Percentiles rank a stretch among this genome's conserved stretches.
These are phyloP conservation scores for Hypocrella siamensis DNA, from an alignment of 2,329 filamentous ascomycete species.

Conservation along the genomic window DNA sequence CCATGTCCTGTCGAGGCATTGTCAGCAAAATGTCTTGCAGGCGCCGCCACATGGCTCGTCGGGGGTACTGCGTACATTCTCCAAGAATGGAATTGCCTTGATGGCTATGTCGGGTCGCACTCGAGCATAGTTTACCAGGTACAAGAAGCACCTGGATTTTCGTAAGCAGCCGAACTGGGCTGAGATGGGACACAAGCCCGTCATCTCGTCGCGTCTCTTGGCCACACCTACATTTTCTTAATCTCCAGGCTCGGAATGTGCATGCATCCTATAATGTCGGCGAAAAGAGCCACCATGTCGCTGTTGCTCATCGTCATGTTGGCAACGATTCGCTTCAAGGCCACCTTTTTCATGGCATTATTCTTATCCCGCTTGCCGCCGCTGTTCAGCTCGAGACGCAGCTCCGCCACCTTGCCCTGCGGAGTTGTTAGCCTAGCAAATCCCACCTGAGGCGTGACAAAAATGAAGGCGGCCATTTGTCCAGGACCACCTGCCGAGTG, in stretches of 20 bases:
- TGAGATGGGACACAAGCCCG: too few relatives aligned
- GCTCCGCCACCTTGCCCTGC: conserved; percentile 97
- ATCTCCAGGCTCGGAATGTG: conserved; percentile 87
- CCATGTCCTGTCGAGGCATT: conserved; percentile 58
- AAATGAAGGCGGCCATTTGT: too few relatives aligned
- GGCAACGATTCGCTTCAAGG: conserved; percentile 97
- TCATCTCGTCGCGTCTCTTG: too few relatives aligned
- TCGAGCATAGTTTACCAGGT: conserved; percentile 90
- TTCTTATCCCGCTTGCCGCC: conserved; percentile 98
- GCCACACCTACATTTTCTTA: conserved; percentile 95
- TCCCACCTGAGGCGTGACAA: conserved; percentile 26
- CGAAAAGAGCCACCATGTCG: conserved; percentile 95
- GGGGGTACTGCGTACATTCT: conserved; percentile 41
- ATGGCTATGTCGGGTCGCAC: conserved; percentile 88
- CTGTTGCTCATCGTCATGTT: conserved; percentile 99
- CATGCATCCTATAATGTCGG: conserved; percentile 93
- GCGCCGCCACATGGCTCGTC: neutral
- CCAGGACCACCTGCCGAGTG: too few relatives aligned
- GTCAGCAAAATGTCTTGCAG: conserved; percentile 6
- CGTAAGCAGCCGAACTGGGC: conserved; percentile 2
- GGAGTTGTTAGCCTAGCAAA: conserved; percentile 35
- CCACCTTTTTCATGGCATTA: conserved; percentile 86
- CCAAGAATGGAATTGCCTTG: conserved; percentile 77
- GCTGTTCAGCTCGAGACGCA: conserved; percentile 84
- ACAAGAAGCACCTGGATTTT: conserved; percentile 74